Evolutionary conservation across 352 stramenopile genomes (phyloP).

Genomic region (Pythium rhizo-oryzae): DNA sequence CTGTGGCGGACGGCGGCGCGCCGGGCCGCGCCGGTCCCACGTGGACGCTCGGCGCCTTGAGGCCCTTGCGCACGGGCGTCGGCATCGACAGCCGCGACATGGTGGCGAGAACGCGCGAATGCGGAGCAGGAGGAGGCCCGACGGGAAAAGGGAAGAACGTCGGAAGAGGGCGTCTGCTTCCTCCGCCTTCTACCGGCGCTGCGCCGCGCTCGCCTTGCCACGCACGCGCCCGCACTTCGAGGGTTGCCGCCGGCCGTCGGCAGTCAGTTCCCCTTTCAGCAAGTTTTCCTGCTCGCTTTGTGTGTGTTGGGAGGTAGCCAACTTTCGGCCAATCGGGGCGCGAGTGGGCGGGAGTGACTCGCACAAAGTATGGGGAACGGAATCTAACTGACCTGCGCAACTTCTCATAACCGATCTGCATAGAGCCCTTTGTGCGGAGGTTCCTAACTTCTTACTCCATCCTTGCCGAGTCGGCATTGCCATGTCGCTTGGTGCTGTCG

Average conservation of each 20-base stretch:
- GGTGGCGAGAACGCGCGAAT: background rate
- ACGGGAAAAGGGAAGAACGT: background rate
- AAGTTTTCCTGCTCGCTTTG: background rate
- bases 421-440: background rate
- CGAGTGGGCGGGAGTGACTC: background rate
- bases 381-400: slow-evolving; percentile 7
- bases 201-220: background rate
- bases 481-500: too few species aligned
- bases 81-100: slow-evolving; percentile 29
- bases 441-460: background rate
- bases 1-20: slow-evolving; percentile 26
- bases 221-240: slow-evolving; percentile 5
- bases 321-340: slow-evolving; percentile 7
- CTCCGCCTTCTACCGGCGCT: background rate
- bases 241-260: background rate
- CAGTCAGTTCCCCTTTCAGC: slow-evolving; percentile 8
- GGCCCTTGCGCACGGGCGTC: slow-evolving; percentile 22
- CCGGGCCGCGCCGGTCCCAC: slow-evolving; percentile 18
- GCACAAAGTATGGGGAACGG: slow-evolving; percentile 5
- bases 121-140: too few species aligned
- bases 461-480: too few species aligned
- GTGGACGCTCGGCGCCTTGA: slow-evolving; percentile 29
- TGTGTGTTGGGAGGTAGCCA: background rate
- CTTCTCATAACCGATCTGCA: background rate
- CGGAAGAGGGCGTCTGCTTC: background rate